Evolutionary conservation across 2,329 filamentous ascomycete genomes (phyloP).

Genomic region (Fusarium anguioides): DNA sequence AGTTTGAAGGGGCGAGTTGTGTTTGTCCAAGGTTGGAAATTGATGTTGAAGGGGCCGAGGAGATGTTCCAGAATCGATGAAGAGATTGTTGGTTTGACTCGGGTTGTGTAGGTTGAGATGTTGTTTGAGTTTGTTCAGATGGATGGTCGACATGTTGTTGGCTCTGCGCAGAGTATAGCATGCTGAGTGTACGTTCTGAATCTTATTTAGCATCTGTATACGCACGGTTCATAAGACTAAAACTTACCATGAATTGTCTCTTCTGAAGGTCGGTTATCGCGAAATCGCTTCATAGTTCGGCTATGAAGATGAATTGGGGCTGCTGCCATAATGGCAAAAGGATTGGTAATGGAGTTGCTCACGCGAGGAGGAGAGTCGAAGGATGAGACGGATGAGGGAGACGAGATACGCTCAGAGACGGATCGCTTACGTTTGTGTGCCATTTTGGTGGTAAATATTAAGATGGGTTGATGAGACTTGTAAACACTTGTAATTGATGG

Average conservation of each 20-base stretch:
- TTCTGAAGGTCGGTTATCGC: slow-evolving; percentile 68
- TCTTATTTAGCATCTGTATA: slow-evolving; percentile 22
- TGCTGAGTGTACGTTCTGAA: slow-evolving; percentile 66
- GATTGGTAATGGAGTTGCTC: slow-evolving; percentile 46
- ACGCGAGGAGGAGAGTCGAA: slow-evolving; percentile 53
- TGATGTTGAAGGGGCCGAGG: slow-evolving; percentile 49
- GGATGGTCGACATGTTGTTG: slow-evolving; percentile 21
- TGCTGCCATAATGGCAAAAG: slow-evolving; percentile 50
- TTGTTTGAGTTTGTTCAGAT: slow-evolving; percentile 18
- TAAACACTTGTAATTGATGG: neutral
- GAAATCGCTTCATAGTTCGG: slow-evolving; percentile 71
- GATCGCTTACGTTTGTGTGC: slow-evolving; percentile 73
- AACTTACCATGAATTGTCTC: slow-evolving; percentile 65
- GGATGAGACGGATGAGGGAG: slow-evolving; percentile 57
- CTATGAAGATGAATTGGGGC: slow-evolving; percentile 60
- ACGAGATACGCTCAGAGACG: slow-evolving; percentile 65
- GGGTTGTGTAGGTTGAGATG: slow-evolving; percentile 8
- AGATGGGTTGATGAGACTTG: neutral
- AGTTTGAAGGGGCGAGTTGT: slow-evolving; percentile 50
- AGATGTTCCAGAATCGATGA: slow-evolving; percentile 71
- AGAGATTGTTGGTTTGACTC: slow-evolving; percentile 60
- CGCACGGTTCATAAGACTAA: neutral
- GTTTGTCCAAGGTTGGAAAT: slow-evolving; percentile 35
- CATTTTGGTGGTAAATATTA: slow-evolving; percentile 36
- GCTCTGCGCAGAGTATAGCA: slow-evolving; percentile 68